Conservation (phyloP, 495 filamentous ascomycete genomes). For the Friedmanniomyces simplex region DNA sequence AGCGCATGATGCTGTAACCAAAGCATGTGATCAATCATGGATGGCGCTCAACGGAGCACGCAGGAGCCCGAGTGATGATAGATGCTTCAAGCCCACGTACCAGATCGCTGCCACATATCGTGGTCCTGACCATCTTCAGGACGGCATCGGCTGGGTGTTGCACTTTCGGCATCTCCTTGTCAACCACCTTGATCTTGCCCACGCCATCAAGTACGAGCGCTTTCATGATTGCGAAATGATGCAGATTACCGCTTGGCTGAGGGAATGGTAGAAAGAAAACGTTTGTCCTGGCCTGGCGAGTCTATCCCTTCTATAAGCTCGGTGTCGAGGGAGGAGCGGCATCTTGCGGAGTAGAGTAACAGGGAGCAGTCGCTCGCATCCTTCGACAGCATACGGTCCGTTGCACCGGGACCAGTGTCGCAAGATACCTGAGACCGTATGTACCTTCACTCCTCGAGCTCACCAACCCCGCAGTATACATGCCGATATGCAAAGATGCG, state of each 20-base stretch:
- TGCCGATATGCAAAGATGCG: background rate
- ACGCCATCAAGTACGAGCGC: constrained; percentile 10
- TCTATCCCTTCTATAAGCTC: background rate
- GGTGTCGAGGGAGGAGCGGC: background rate
- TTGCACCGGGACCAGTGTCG: background rate
- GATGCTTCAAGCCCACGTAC: background rate
- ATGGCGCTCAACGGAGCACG: too few relatives aligned
- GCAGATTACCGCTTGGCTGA: too few relatives aligned
- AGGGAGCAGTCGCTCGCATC: background rate
- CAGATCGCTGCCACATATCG: constrained; percentile 37
- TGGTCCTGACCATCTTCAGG: constrained; percentile 17
- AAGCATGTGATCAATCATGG: too few relatives aligned
- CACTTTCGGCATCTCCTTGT: constrained; percentile 7
- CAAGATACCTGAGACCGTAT: background rate
- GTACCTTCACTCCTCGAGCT: background rate
- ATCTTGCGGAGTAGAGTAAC: background rate
- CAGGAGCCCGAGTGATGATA: background rate
- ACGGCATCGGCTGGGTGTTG: background rate
- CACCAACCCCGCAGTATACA: background rate
- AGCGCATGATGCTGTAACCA: too few relatives aligned
- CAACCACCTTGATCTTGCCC: constrained; percentile 14
- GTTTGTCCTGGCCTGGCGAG: background rate
- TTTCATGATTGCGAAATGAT: constrained; percentile 24
- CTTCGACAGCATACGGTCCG: background rate
- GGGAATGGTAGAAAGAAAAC: background rate